phyloP scores from a whole-genome alignment of 2,329 filamentous ascomycete species.

The Exutisphaerella laricina region DNA sequence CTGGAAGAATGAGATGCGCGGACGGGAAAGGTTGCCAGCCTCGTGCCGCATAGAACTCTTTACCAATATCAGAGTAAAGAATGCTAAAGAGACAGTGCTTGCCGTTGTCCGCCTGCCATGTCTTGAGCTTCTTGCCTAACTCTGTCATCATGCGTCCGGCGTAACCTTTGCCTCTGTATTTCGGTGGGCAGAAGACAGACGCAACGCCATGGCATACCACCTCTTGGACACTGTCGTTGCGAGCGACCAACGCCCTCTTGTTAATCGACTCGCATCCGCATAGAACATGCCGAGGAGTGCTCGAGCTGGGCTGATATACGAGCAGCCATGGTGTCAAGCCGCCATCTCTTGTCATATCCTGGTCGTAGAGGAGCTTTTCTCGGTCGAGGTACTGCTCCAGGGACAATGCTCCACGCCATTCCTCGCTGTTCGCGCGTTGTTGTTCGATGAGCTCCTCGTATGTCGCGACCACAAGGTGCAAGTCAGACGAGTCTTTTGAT shows the following conservation, averaged over 20 bases:
- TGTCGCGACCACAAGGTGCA: conserved; percentile 52
- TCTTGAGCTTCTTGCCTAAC: conserved; percentile 51
- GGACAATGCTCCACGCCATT: conserved; percentile 54
- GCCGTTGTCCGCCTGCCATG: conserved; percentile 46
- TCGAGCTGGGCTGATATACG: conserved; percentile 40
- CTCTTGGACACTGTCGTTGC: conserved; percentile 47
- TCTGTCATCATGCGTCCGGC: conserved; percentile 69
- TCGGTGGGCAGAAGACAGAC: conserved; percentile 66
- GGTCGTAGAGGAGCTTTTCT: conserved; percentile 48
- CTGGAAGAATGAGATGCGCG: conserved; percentile 61
- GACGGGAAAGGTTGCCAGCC: conserved; percentile 75
- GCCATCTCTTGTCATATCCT: conserved; percentile 50
- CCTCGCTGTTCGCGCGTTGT: conserved; percentile 49
- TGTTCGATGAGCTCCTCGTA: conserved; percentile 49
- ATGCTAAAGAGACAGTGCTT: conserved; percentile 61
- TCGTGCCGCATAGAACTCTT: conserved; percentile 67
- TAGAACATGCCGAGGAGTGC: conserved; percentile 40
- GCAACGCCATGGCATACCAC: conserved; percentile 67
- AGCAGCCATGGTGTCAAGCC: conserved; percentile 57
- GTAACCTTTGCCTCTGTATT: conserved; percentile 67
- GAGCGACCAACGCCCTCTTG: conserved; percentile 44
- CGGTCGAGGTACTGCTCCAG: conserved; percentile 53
- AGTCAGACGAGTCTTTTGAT: conserved; percentile 44
- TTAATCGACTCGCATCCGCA: conserved; percentile 55
- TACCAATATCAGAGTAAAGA: conserved; percentile 82